These are phyloP conservation scores for Bondarzewia mesenterica DNA, from an alignment of 1,284 basidiomycete species.

Conservation along the genomic window DNA sequence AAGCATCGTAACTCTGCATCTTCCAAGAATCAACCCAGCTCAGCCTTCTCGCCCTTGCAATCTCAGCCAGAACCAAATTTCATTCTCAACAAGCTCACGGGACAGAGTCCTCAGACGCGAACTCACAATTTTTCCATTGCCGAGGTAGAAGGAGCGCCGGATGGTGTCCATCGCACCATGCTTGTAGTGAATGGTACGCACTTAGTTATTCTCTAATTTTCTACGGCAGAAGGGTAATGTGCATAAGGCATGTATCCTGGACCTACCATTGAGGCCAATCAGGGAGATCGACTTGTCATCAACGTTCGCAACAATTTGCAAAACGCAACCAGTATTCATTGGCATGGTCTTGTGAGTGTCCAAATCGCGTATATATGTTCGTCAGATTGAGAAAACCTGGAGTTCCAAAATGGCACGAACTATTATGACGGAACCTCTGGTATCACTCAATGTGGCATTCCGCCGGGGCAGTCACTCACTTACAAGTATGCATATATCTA, in stretches of 20 bases:
- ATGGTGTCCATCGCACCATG: slow-evolving; percentile 30
- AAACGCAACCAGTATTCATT: slow-evolving; percentile 36
- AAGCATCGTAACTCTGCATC: slow-evolving; percentile 10
- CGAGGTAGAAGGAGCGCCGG: slow-evolving; percentile 24
- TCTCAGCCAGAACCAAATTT: slow-evolving; percentile 13
- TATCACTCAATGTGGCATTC: slow-evolving; percentile 45
- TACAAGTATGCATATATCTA: no score
- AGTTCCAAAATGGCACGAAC: slow-evolving; percentile 28
- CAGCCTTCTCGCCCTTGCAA: slow-evolving; percentile 10
- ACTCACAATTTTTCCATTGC: slow-evolving; percentile 27
- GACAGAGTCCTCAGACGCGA: slow-evolving; percentile 25
- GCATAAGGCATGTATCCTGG: slow-evolving; percentile 32
- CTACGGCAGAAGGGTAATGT: neutral
- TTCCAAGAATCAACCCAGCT: neutral
- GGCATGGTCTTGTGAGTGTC: no score
- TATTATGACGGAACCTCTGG: slow-evolving; percentile 38
- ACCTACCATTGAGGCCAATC: slow-evolving; percentile 40
- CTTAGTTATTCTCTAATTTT: no score
- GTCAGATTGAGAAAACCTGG: no score
- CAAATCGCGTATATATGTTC: no score
- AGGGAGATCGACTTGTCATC: slow-evolving; percentile 33
- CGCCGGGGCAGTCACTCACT: slow-evolving; percentile 33
- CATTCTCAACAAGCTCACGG: slow-evolving; percentile 20
- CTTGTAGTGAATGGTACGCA: slow-evolving; percentile 35
- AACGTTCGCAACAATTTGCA: no score